A percentile compares a stretch with the other conserved stretches of the same genome.
These are phyloP conservation scores for Aureobasidium leucospermi DNA, from an alignment of 2,329 filamentous ascomycete species.

Conservation along the genomic window DNA sequence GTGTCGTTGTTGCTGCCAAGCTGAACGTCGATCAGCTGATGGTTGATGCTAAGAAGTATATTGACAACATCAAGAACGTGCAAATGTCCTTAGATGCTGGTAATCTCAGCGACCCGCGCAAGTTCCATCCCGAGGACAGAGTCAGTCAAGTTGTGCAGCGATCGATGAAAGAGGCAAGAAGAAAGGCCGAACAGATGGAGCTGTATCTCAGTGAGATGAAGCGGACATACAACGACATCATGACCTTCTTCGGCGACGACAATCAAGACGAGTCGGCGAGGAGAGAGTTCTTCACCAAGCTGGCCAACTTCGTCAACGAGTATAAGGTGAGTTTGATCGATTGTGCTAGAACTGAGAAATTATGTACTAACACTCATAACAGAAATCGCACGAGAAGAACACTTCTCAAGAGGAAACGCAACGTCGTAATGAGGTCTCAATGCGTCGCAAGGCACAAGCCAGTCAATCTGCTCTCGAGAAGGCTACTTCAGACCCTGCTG, in stretches of 20 bases:
- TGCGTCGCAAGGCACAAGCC: constrained; percentile 80
- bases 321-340: constrained; percentile 62
- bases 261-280: constrained; percentile 84
- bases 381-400: constrained; percentile 92
- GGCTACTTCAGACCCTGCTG: constrained; percentile 33
- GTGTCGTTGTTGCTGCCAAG: constrained; percentile 74
- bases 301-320: constrained; percentile 81
- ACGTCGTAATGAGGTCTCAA: constrained; percentile 79
- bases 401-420: constrained; percentile 70
- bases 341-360: constrained; percentile 1
- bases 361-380: constrained; percentile 12
- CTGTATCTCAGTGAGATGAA: constrained; percentile 91
- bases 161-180: constrained; percentile 90
- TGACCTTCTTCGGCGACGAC: constrained; percentile 95
- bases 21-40: constrained; percentile 91
- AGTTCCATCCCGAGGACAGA: constrained; percentile 95
- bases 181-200: constrained; percentile 93
- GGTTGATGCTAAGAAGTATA: constrained; percentile 81
- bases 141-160: constrained; percentile 86
- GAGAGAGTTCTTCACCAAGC: constrained; percentile 89
- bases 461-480: constrained; percentile 47
- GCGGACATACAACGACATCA: constrained; percentile 86
- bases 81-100: constrained; percentile 87
- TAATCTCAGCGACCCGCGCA: constrained; percentile 91
- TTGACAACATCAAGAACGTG: constrained; percentile 89